Base-by-base conservation (phyloP, 305 asterid genomes). In the Fraxinus latifolia region DNA sequence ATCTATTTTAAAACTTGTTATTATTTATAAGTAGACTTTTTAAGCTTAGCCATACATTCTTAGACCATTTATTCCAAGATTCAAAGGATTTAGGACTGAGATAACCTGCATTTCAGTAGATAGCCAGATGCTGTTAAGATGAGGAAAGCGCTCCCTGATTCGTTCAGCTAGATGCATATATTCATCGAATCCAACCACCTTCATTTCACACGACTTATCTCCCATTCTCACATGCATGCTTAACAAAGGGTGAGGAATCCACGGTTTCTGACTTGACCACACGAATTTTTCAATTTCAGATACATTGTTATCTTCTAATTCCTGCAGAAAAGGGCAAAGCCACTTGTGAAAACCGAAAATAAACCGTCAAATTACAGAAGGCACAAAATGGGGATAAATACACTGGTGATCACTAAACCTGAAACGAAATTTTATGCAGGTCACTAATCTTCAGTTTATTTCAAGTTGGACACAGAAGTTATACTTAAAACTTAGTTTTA, bases 151-250 rank as follows among this genome's bases (percentile, higher is more conserved):
- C 37, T 77, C 86, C 85, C 93, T 79, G 84, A 93, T 87, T 80
- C 93, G 90, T 55, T 85, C 87, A 0, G 97, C 98, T 1, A 96
- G 90, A 25, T 76, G 87, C 94, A 93, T 92, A 90, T 94, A 96
- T 32, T 93, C 94, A 47, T 88, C 89, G 42, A 93, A 94, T 68
- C 92, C 99, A 0, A 92, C 94, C 75, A 94, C 97, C 87, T 91
- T 86, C 99, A 96, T 96, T 83, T 96, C 99, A 53, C 97, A 93
- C 3, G 98, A 97, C 87, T 96, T 93, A 83, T 96, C 98, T 4
- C 97, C 98, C 98, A 94, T 96, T 68, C 99, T 85, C 1, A 96
- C 97, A 62, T 94, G 99, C 90, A 96, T 87, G 88, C 98, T 94
- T 83, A 94, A 83, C 89, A 93, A 72, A 25, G 97, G 98, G 29